These are phyloP conservation scores for Kitagawia praeruptora DNA, from an alignment of 129 eudicot species.

Conservation along the genomic window DNA sequence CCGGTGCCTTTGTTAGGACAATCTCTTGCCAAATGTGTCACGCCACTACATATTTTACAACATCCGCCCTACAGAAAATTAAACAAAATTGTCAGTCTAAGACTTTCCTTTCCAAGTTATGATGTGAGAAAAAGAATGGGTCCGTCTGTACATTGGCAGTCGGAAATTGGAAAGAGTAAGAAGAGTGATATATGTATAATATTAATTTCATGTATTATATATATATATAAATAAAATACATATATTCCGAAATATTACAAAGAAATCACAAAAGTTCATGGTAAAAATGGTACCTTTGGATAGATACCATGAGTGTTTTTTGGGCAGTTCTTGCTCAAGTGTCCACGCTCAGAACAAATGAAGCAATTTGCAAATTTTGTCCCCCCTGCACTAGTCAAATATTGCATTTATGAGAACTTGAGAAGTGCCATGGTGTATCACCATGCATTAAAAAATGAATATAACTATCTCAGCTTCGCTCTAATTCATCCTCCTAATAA, in stretches of 20 bases:
- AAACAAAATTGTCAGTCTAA: constrained; percentile 1
- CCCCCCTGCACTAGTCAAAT: constrained; percentile 57
- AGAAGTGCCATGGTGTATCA: background rate
- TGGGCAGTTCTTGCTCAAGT: constrained; percentile 93
- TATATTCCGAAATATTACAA: background rate
- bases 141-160: background rate
- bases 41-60: constrained; percentile 84
- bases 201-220: background rate
- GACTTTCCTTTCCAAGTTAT: background rate
- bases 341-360: constrained; percentile 86
- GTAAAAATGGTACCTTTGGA: constrained; percentile 54
- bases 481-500: background rate
- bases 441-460: background rate
- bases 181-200: background rate
- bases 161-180: background rate
- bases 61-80: constrained; percentile 64
- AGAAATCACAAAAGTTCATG: background rate
- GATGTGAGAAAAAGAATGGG: background rate
- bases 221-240: background rate
- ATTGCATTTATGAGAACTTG: background rate
- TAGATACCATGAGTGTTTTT: constrained; percentile 87
- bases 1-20: constrained; percentile 64
- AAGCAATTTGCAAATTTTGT: constrained; percentile 83
- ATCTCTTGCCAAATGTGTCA: constrained; percentile 89
- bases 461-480: background rate